These are phyloP conservation scores for Elsinoe ampelina DNA, from an alignment of 2,329 filamentous ascomycete species.

Conservation along the genomic window DNA sequence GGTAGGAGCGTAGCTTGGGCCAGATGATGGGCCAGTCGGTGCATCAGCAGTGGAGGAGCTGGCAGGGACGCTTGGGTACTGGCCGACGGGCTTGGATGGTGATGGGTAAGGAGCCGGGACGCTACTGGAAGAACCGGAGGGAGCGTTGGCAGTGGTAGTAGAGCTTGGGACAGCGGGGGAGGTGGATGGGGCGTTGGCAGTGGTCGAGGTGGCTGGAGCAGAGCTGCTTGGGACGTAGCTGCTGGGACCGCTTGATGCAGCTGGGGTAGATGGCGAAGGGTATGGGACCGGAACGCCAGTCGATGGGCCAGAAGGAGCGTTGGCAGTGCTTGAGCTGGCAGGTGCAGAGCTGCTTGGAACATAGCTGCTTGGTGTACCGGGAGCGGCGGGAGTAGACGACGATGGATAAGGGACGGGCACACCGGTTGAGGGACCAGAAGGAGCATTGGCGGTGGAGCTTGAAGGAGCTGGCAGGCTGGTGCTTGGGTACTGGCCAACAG, in stretches of 20 bases:
- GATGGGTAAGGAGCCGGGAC: neutral
- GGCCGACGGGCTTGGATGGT: conserved; percentile 2
- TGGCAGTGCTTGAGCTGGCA: neutral
- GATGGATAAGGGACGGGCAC: conserved; percentile 3
- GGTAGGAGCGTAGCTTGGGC: conserved; percentile 18
- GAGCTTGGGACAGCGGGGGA: neutral
- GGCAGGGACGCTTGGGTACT: conserved; percentile 2
- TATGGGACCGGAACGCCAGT: neutral
- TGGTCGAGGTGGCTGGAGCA: conserved; percentile 7
- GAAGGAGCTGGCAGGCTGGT: conserved; percentile 6
- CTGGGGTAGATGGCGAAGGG: conserved; percentile 1
- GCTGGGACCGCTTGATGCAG: neutral
- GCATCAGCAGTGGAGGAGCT: conserved; percentile 3
- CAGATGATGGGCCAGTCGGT: conserved; percentile 10
- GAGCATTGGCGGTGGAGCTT: conserved; percentile 8
- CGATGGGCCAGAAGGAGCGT: neutral
- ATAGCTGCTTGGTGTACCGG: neutral
- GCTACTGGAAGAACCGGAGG: neutral
- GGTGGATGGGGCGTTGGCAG: neutral
- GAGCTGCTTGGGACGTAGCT: conserved; percentile 5
- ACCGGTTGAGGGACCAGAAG: conserved; percentile 2
- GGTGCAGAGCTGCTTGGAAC: conserved; percentile 5
- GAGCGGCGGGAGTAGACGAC: conserved; percentile 1
- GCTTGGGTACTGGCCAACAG: conserved; percentile 9
- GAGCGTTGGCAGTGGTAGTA: neutral